phyloP scores from a whole-genome alignment of 2,329 filamentous ascomycete genomes.

The Trichoderma cornu-damae region DNA sequence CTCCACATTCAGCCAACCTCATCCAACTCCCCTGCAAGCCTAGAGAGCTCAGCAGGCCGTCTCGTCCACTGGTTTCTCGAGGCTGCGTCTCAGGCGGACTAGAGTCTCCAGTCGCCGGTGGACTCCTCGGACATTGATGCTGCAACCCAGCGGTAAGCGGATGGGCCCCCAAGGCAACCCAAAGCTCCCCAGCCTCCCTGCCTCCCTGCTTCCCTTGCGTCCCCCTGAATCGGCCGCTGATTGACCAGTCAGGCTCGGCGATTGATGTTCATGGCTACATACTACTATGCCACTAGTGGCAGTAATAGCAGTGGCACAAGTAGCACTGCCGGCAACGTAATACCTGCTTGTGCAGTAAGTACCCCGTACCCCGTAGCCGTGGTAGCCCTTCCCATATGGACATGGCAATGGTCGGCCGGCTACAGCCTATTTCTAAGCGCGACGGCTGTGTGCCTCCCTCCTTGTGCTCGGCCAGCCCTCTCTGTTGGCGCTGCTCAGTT shows the following conservation, averaged over 20 bases:
- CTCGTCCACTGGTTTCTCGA: conserved; percentile 14
- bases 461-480: neutral
- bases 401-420: conserved; percentile 10
- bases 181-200: conserved; percentile 18
- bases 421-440: conserved; percentile 2
- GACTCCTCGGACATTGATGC: conserved; percentile 17
- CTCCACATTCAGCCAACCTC: conserved; percentile 20
- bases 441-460: conserved; percentile 1
- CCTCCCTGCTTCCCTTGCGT: conserved; percentile 12
- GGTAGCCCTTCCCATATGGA: conserved; percentile 9
- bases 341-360: too few relatives aligned
- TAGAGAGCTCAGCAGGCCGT: conserved; percentile 20
- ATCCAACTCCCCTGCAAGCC: conserved; percentile 19
- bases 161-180: conserved; percentile 11
- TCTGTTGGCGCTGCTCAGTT: conserved; percentile 11
- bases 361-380: conserved; percentile 5
- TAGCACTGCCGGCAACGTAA: conserved; percentile 11
- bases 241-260: conserved; percentile 17
- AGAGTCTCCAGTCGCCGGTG: conserved; percentile 17
- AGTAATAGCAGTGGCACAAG: conserved; percentile 1
- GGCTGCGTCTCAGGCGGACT: conserved; percentile 19
- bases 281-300: conserved; percentile 3
- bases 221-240: conserved; percentile 15
- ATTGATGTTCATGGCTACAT: conserved; percentile 16
- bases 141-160: conserved; percentile 20